Evolutionary conservation across 2,329 filamentous ascomycete genomes (phyloP).

Genomic region (Colletotrichum lini): DNA sequence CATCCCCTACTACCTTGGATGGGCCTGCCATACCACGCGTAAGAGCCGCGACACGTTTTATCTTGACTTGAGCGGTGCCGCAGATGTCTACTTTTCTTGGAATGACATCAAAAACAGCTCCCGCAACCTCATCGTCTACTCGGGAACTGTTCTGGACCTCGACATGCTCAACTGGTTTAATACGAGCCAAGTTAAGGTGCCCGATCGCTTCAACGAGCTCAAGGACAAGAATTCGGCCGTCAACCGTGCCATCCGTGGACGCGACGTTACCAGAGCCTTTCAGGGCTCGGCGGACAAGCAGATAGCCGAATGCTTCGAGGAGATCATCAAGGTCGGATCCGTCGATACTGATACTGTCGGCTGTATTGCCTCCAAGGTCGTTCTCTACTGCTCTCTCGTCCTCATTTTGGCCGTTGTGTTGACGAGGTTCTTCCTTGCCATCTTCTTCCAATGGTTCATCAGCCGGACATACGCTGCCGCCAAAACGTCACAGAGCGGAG

Average conservation of each 20-base stretch:
- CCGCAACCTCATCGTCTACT: slow-evolving; percentile 94
- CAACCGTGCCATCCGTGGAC: slow-evolving; percentile 79
- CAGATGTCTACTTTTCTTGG: slow-evolving; percentile 97
- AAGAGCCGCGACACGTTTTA: slow-evolving; percentile 83
- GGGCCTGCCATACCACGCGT: slow-evolving; percentile 86
- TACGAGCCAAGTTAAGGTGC: slow-evolving; percentile 80
- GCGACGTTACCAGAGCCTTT: slow-evolving; percentile 91
- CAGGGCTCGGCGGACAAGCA: slow-evolving; percentile 84
- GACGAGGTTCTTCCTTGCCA: slow-evolving; percentile 88
- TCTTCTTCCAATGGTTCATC: slow-evolving; percentile 97
- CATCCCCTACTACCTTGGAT: slow-evolving; percentile 83
- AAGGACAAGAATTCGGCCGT: slow-evolving; percentile 73
- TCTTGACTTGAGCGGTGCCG: slow-evolving; percentile 72
- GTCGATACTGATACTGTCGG: slow-evolving; percentile 97
- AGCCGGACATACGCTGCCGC: slow-evolving; percentile 86
- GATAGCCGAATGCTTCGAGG: slow-evolving; percentile 87
- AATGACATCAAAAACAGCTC: slow-evolving; percentile 90
- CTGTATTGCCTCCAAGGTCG: slow-evolving; percentile 97
- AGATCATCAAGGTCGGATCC: slow-evolving; percentile 96
- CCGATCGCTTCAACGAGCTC: slow-evolving; percentile 84
- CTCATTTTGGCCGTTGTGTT: slow-evolving; percentile 93
- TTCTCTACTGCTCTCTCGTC: slow-evolving; percentile 91
- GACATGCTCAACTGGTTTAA: slow-evolving; percentile 94
- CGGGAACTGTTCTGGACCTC: slow-evolving; percentile 92
- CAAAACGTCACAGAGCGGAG: slow-evolving; percentile 86